phyloP scores from a whole-genome alignment of 441 rosid species.

The Eutrema salsugineum region DNA sequence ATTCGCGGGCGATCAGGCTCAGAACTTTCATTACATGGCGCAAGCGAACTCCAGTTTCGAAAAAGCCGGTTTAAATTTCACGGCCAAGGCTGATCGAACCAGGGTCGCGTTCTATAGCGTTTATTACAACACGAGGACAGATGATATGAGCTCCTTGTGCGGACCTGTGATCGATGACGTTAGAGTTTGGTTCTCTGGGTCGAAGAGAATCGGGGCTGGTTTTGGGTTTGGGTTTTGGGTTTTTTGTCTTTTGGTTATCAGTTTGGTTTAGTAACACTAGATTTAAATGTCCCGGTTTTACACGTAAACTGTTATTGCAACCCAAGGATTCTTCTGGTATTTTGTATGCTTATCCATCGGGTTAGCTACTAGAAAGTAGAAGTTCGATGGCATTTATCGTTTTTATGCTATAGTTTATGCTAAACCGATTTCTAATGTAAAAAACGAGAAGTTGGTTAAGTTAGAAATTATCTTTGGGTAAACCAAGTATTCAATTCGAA shows the following conservation, averaged over 20 bases:
- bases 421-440: background rate
- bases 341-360: background rate
- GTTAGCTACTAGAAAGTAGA: background rate
- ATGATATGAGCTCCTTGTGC: slow-evolving; percentile 89
- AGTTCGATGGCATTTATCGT: background rate
- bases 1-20: slow-evolving; percentile 89
- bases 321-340: slow-evolving; percentile 3
- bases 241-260: slow-evolving; percentile 30
- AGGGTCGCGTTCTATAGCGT: slow-evolving; percentile 85
- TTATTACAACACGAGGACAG: slow-evolving; percentile 83
- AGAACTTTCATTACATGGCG: slow-evolving; percentile 72
- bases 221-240: slow-evolving; percentile 35
- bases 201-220: slow-evolving; percentile 29
- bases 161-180: slow-evolving; percentile 93
- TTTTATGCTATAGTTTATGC: background rate
- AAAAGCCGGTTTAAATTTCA: slow-evolving; percentile 58
- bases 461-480: too few species aligned
- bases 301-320: background rate
- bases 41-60: slow-evolving; percentile 69
- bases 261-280: slow-evolving; percentile 25
- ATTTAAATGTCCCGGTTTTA: background rate
- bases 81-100: slow-evolving; percentile 82
- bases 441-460: too few species aligned
- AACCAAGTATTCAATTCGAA: too few species aligned
- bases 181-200: slow-evolving; percentile 66